Percentiles rank a stretch among this genome's conserved stretches.
These are phyloP conservation scores for Trichothecium sympodiale DNA, from an alignment of 2,329 filamentous ascomycete genomes.

Conservation along the genomic window DNA sequence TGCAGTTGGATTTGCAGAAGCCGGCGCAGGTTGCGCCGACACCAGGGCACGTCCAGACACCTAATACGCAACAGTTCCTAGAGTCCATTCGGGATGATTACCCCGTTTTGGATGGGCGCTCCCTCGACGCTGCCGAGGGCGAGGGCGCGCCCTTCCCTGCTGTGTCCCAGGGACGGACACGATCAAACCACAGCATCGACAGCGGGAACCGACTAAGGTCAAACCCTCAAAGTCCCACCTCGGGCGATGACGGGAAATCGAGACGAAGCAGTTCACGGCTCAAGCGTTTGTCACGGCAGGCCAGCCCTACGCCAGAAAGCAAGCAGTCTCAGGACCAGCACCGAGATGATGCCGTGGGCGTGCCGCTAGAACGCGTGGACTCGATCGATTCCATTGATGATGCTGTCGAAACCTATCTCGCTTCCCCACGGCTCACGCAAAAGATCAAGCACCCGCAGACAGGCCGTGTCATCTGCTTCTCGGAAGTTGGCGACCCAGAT, in stretches of 20 bases:
- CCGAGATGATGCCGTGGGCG: conserved; percentile 13
- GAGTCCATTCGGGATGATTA: conserved; percentile 21
- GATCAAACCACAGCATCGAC: conserved; percentile 39
- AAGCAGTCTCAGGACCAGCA: conserved; percentile 15
- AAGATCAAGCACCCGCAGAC: conserved; percentile 80
- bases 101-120: conserved; percentile 7
- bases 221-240: conserved; percentile 36
- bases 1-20: conserved; percentile 3
- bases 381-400: conserved; percentile 83
- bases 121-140: conserved; percentile 16
- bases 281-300: conserved; percentile 43
- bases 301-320: conserved; percentile 19
- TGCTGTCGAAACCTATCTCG: conserved; percentile 75
- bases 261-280: conserved; percentile 48
- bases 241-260: conserved; percentile 28
- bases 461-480: conserved; percentile 84
- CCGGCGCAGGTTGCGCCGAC: not conserved
- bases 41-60: conserved; percentile 3
- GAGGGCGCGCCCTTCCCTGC: conserved; percentile 61
- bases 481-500: conserved; percentile 86
- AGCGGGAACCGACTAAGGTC: conserved; percentile 32
- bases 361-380: conserved; percentile 56
- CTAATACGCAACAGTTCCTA: conserved; percentile 9
- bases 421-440: conserved; percentile 74
- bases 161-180: conserved; percentile 48